Percentiles rank a stretch among this genome's conserved stretches.
Evolutionary conservation across 2,329 filamentous ascomycete genomes (phyloP).

Genomic region (Pseudogymnoascus sp.): DNA sequence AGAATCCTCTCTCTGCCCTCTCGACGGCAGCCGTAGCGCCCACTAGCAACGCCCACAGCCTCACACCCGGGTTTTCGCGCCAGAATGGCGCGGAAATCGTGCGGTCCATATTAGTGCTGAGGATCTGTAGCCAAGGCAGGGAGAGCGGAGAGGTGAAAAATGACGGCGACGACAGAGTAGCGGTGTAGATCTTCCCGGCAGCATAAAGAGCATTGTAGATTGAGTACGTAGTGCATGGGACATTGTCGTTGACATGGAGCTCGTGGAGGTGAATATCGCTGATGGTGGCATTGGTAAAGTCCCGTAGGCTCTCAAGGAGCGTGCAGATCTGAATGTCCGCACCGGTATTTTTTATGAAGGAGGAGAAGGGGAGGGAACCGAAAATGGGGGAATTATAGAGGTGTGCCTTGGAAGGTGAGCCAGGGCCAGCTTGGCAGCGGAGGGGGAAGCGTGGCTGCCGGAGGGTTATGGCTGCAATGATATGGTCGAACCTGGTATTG

Average conservation of each 20-base stretch:
- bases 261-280: constrained; percentile 3
- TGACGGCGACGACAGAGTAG: background rate
- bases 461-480: constrained; percentile 16
- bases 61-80: constrained; percentile 14
- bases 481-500: constrained; percentile 15
- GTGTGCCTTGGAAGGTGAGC: background rate
- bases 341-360: background rate
- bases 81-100: constrained; percentile 15
- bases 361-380: constrained; percentile 11
- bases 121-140: background rate
- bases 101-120: constrained; percentile 10
- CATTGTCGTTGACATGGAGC: constrained; percentile 10
- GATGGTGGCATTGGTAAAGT: constrained; percentile 2
- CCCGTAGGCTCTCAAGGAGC: background rate
- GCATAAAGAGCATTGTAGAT: constrained; percentile 13
- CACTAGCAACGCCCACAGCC: constrained; percentile 15
- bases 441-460: constrained; percentile 15
- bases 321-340: background rate
- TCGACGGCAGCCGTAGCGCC: constrained; percentile 12
- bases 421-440: constrained; percentile 9
- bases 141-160: constrained; percentile 11
- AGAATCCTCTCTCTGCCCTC: constrained; percentile 15
- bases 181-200: constrained; percentile 9
- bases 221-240: constrained; percentile 9
- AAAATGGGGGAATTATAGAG: constrained; percentile 1